Conservation (phyloP, 1,284 basidiomycete genomes). For the Xerocomus amazonicus region DNA sequence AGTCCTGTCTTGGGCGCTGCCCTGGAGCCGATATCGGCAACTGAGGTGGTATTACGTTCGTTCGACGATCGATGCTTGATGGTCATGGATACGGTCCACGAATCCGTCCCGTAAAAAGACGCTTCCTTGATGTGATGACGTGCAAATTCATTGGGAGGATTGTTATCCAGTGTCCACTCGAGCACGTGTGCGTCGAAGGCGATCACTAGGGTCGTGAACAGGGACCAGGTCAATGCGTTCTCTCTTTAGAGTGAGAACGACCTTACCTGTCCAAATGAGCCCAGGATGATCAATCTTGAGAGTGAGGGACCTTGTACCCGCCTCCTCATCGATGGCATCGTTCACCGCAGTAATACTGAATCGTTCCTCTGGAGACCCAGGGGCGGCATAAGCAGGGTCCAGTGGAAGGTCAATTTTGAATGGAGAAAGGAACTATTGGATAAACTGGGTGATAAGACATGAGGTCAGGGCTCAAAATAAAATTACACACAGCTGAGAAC, state of each 20-base stretch:
- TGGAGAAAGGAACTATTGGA: slow-evolving; percentile 65
- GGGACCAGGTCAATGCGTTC: not conserved
- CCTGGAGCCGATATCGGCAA: not conserved
- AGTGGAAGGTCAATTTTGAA: slow-evolving; percentile 68
- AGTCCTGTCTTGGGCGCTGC: slow-evolving; percentile 22
- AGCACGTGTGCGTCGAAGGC: slow-evolving; percentile 92
- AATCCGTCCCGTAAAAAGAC: slow-evolving; percentile 74
- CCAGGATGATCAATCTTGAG: slow-evolving; percentile 79
- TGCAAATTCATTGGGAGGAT: slow-evolving; percentile 68
- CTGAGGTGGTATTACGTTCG: not conserved
- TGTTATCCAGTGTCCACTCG: slow-evolving; percentile 78
- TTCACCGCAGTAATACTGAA: slow-evolving; percentile 65
- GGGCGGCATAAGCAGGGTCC: slow-evolving; percentile 50
- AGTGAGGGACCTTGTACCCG: slow-evolving; percentile 70
- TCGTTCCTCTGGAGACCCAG: slow-evolving; percentile 41
- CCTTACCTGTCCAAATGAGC: slow-evolving; percentile 81
- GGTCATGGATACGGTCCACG: slow-evolving; percentile 70
- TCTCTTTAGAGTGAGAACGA: not conserved
- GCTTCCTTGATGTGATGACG: slow-evolving; percentile 92
- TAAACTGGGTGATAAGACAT: not conserved
- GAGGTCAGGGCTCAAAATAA: not conserved
- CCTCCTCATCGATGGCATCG: slow-evolving; percentile 51
- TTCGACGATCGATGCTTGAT: slow-evolving; percentile 44
- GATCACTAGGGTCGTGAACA: slow-evolving; percentile 50
- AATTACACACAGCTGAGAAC: slow-evolving; percentile 62